phyloP scores from a whole-genome alignment of 2,329 filamentous ascomycete species.

The Phialocephala subalpina region DNA sequence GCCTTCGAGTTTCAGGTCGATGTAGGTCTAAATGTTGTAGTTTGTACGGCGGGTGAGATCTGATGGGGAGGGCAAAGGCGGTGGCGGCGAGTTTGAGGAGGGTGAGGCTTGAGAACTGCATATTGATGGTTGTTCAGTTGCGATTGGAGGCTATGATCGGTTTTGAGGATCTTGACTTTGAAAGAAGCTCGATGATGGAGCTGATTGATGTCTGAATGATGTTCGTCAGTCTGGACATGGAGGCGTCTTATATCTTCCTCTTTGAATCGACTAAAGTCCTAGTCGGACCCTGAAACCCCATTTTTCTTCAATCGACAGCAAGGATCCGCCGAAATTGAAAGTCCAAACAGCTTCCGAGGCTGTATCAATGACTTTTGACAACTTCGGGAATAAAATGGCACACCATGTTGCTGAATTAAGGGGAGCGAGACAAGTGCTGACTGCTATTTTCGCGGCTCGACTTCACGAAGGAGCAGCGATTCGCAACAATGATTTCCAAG shows the following conservation, averaged over 20 bases:
- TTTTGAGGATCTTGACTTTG: not conserved
- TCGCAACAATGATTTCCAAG: no score
- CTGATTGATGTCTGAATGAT: not conserved
- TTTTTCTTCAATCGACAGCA: no score
- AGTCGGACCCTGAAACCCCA: not conserved
- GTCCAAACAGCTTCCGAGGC: no score
- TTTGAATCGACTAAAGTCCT: not conserved
- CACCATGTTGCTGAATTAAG: no score
- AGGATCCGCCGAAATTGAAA: no score
- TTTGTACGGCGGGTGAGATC: not conserved
- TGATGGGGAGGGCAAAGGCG: not conserved
- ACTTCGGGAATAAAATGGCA: no score
- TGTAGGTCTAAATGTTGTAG: slow-evolving; percentile 4
- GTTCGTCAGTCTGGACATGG: not conserved
- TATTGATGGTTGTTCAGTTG: not conserved
- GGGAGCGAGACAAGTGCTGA: no score
- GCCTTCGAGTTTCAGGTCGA: slow-evolving; percentile 5
- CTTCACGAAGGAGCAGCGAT: no score
- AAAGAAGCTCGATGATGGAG: not conserved
- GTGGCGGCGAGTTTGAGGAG: not conserved
- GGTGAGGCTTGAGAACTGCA: not conserved
- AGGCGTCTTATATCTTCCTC: not conserved
- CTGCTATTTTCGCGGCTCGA: no score
- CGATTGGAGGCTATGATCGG: not conserved
- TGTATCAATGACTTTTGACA: no score